Evolutionary conservation across 1,284 basidiomycete genomes (phyloP).

Genomic region (Taiwanofungus camphoratus): DNA sequence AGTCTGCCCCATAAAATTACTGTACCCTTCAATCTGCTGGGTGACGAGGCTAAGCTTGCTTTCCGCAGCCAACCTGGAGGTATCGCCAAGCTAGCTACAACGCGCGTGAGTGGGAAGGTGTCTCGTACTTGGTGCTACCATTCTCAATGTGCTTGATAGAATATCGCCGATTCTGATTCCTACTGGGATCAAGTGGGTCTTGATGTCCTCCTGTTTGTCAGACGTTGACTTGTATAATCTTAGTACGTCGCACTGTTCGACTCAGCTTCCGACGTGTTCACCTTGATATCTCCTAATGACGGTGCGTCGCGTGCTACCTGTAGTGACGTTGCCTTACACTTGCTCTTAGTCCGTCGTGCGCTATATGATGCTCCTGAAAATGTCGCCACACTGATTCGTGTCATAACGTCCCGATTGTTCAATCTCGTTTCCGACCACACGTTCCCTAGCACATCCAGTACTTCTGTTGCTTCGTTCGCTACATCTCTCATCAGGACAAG

Average conservation of each 20-base stretch:
- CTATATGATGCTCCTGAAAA: slow-evolving; percentile 81
- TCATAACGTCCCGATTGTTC: slow-evolving; percentile 72
- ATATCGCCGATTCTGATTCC: slow-evolving; percentile 64
- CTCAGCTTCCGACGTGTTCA: slow-evolving; percentile 83
- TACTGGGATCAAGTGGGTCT: slow-evolving; percentile 80
- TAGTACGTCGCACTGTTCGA: slow-evolving; percentile 84
- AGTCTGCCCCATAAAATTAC: slow-evolving; percentile 65
- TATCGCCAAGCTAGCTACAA: slow-evolving; percentile 66
- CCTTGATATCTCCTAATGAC: slow-evolving; percentile 80
- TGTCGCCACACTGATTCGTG: slow-evolving; percentile 73
- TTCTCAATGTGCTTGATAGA: slow-evolving; percentile 35
- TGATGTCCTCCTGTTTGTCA: slow-evolving; percentile 1
- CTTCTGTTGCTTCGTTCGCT: slow-evolving; percentile 60
- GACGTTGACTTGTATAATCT: slow-evolving; percentile 14
- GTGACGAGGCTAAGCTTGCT: slow-evolving; percentile 83
- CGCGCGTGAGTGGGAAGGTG: slow-evolving; percentile 48
- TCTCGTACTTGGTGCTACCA: slow-evolving; percentile 1
- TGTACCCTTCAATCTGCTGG: slow-evolving; percentile 75
- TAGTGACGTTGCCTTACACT: neutral
- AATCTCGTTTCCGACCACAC: slow-evolving; percentile 77
- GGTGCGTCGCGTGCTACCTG: slow-evolving; percentile 42
- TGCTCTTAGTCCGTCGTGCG: slow-evolving; percentile 64
- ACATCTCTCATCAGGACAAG: slow-evolving; percentile 60
- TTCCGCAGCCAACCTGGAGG: slow-evolving; percentile 80
- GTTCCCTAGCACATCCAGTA: slow-evolving; percentile 61